A percentile compares a stretch with the other conserved stretches of the same genome.
phyloP scores from a whole-genome alignment of 164 flowering plant genomes.

The Akebia trifoliata region DNA sequence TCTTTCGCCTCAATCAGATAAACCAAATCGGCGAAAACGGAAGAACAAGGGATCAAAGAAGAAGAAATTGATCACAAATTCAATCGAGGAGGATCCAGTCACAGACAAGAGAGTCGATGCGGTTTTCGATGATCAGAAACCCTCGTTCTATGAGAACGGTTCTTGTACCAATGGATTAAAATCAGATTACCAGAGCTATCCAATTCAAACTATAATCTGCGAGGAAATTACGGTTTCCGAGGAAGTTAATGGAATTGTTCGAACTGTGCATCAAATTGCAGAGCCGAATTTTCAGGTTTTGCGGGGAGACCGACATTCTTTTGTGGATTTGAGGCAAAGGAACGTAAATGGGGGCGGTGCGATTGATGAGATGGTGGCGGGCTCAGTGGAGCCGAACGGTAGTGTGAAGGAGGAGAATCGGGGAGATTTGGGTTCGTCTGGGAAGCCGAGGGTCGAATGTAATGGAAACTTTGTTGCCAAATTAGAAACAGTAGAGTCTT shows the following conservation, averaged over 20 bases:
- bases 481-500: slow-evolving; percentile 50
- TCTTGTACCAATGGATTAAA: slow-evolving; percentile 11
- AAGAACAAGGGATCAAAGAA: slow-evolving; percentile 18
- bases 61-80: slow-evolving; percentile 6
- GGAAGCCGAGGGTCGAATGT: slow-evolving; percentile 21
- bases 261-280: slow-evolving; percentile 16
- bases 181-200: slow-evolving; percentile 12
- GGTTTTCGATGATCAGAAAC: slow-evolving; percentile 13
- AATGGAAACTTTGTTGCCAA: slow-evolving; percentile 31
- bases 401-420: slow-evolving; percentile 18
- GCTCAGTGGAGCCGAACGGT: background rate
- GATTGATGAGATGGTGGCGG: slow-evolving; percentile 9
- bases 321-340: slow-evolving; percentile 66
- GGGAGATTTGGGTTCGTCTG: slow-evolving; percentile 12
- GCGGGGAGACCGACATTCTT: slow-evolving; percentile 14
- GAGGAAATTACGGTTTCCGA: slow-evolving; percentile 21
- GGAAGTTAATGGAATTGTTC: slow-evolving; percentile 16
- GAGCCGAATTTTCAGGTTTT: slow-evolving; percentile 20
- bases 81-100: slow-evolving; percentile 23
- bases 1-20: background rate
- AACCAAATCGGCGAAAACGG: slow-evolving; percentile 29
- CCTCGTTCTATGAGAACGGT: background rate
- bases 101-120: slow-evolving; percentile 10
- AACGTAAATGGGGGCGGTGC: slow-evolving; percentile 37
- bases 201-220: slow-evolving; percentile 11